Conservation (phyloP, 2,329 filamentous ascomycete species). For the Scortechinia acanthostroma region DNA sequence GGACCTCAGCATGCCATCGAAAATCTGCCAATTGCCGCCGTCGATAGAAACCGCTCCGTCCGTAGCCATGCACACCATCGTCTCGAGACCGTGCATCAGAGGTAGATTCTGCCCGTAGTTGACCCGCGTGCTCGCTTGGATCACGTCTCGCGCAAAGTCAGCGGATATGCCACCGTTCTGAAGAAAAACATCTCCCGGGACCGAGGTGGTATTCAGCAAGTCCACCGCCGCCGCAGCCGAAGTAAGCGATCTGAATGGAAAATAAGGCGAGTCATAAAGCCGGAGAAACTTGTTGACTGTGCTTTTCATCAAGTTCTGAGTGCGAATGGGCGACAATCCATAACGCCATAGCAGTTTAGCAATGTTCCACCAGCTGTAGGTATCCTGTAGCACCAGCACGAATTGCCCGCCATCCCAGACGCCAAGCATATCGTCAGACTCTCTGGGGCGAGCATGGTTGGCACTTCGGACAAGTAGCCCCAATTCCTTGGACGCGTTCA, state of each 20-base stretch:
- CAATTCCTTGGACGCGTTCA: conserved; percentile 46
- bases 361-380: conserved; percentile 48
- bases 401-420: conserved; percentile 55
- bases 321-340: conserved; percentile 48
- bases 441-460: conserved; percentile 12
- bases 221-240: conserved; percentile 40
- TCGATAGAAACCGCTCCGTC: conserved; percentile 55
- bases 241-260: conserved; percentile 50
- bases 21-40: conserved; percentile 64
- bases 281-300: conserved; percentile 49
- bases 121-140: conserved; percentile 61
- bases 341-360: conserved; percentile 58
- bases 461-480: conserved; percentile 31
- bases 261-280: conserved; percentile 53
- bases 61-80: conserved; percentile 65
- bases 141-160: conserved; percentile 47
- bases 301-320: conserved; percentile 46
- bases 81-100: conserved; percentile 57
- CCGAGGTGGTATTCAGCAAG: conserved; percentile 38
- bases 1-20: conserved; percentile 45
- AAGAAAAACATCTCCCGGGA: conserved; percentile 47
- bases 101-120: conserved; percentile 62
- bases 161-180: conserved; percentile 39
- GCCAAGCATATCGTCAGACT: conserved; percentile 28
- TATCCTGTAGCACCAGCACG: conserved; percentile 36